These are phyloP conservation scores for Emergomyces orientalis DNA, from an alignment of 2,329 filamentous ascomycete genomes.

Conservation along the genomic window DNA sequence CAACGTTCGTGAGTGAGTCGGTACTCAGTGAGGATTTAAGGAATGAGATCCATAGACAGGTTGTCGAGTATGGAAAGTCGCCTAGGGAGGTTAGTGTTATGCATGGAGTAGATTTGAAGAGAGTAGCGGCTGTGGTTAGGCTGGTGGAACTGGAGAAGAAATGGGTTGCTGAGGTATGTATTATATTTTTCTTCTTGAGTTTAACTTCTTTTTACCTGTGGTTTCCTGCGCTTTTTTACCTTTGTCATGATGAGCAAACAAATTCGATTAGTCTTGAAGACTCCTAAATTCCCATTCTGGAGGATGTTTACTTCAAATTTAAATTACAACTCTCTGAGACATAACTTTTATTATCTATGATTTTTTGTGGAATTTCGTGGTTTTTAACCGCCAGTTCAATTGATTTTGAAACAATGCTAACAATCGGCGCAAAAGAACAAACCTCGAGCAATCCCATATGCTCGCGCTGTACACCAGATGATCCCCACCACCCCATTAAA, in stretches of 20 bases:
- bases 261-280: slow-evolving; percentile 99
- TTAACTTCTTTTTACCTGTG: slow-evolving; percentile 3
- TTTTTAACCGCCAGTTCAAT: neutral
- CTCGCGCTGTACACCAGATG: slow-evolving; percentile 67
- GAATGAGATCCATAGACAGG: slow-evolving; percentile 62
- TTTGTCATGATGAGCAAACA: slow-evolving; percentile 56
- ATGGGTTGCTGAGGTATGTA: slow-evolving; percentile 64
- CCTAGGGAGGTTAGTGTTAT: slow-evolving; percentile 69
- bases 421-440: slow-evolving; percentile 52
- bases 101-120: slow-evolving; percentile 67
- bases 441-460: slow-evolving; percentile 65
- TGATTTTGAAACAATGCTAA: slow-evolving; percentile 12
- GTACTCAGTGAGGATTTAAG: slow-evolving; percentile 66
- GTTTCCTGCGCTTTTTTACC: slow-evolving; percentile 3
- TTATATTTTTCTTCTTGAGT: slow-evolving; percentile 8
- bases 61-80: slow-evolving; percentile 56
- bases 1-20: slow-evolving; percentile 57
- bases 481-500: slow-evolving; percentile 56
- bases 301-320: slow-evolving; percentile 54
- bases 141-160: slow-evolving; percentile 78
- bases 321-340: slow-evolving; percentile 64
- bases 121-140: slow-evolving; percentile 76
- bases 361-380: slow-evolving; percentile 6
- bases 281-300: slow-evolving; percentile 40
- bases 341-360: slow-evolving; percentile 12